Base-by-base conservation (phyloP, 2,329 filamentous ascomycete species). In the Fusarium redolens region DNA sequence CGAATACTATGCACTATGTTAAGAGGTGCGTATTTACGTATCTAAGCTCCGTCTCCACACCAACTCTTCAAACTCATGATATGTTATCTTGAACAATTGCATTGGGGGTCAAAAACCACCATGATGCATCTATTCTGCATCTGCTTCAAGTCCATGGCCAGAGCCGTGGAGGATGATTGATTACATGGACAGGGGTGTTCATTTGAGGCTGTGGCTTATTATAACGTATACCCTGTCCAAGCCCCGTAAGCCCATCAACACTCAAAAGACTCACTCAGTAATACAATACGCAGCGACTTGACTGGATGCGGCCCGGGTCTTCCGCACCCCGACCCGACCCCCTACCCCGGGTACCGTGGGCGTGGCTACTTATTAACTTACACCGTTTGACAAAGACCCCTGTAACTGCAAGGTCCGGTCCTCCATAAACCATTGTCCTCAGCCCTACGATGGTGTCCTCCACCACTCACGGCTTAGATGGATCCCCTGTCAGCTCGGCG, bases 131-230 rank as follows among this genome's bases (percentile, higher is more conserved):
- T 61, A 20, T 38, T 41, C 40, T 58, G 25, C 63, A 61, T 28
- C 30, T 40, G 25, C 40, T 54, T 51, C 38, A 56, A 31, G 20
- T 48, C 59, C 66, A 37, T 70, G 68, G 68, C 17, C 44, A 61
- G 30, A 54, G 40, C 68, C 66, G 40, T 66, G 68, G 35, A 68
- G 25, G 22, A 68, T 30, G 20, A 44, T 25, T 25, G 55, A 60
- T 55, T 59, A 50, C 69, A 72, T 48, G 65, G 35, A 61, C 57
- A 65, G 51, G 66, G 66, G 62, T 50, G 44, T 57, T 51, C 48
- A n/a, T 52, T 68, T 58, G 70, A 55, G 72, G 72, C 72, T 75
- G 72, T 75, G 72, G 72, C 72, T 75, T 69, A 75, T 58, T 62
- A 50, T 37, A 58, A 50, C 60, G 62, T 65, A 38, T 63, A 59